Evolutionary conservation across 2,329 filamentous ascomycete species (phyloP).

Genomic region (Geosmithia putterillii): DNA sequence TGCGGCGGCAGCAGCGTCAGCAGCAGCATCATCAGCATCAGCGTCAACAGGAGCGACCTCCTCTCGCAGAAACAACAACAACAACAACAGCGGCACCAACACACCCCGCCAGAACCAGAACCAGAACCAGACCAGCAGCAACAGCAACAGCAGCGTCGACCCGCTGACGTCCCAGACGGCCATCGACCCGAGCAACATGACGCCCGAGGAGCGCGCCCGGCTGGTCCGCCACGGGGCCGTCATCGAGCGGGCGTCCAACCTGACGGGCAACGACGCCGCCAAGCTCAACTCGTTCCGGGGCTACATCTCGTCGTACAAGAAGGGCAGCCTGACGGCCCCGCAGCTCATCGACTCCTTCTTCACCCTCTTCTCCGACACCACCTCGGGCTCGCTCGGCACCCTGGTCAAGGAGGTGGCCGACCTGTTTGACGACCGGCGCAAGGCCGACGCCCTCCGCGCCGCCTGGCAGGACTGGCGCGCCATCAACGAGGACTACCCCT

Average conservation of each 20-base stretch:
- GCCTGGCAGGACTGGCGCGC: conserved; percentile 94
- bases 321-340: conserved; percentile 54
- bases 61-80: no score
- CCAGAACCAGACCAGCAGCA: conserved; percentile 10
- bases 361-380: conserved; percentile 66
- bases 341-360: conserved; percentile 83
- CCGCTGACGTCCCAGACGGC: conserved; percentile 33
- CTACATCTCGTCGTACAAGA: conserved; percentile 68
- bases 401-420: conserved; percentile 86
- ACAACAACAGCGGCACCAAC: conserved; percentile 8
- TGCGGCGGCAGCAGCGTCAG: conserved; percentile 7
- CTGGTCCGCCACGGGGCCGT: conserved; percentile 72
- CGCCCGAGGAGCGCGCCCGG: conserved; percentile 71
- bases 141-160: conserved; percentile 9
- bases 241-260: conserved; percentile 68
- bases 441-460: conserved; percentile 60
- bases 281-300: conserved; percentile 71
- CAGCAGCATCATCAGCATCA: conserved; percentile 9
- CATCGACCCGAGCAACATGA: conserved; percentile 35
- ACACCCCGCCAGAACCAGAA: conserved; percentile 5
- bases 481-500: conserved; percentile 92
- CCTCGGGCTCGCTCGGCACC: conserved; percentile 71
- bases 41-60: conserved; percentile 9
- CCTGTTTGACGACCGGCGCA: conserved; percentile 73
- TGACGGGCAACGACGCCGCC: conserved; percentile 62